Evolutionary conservation across 768 basidiomycete species (phyloP).

Genomic region (Hypholoma sublateritium): DNA sequence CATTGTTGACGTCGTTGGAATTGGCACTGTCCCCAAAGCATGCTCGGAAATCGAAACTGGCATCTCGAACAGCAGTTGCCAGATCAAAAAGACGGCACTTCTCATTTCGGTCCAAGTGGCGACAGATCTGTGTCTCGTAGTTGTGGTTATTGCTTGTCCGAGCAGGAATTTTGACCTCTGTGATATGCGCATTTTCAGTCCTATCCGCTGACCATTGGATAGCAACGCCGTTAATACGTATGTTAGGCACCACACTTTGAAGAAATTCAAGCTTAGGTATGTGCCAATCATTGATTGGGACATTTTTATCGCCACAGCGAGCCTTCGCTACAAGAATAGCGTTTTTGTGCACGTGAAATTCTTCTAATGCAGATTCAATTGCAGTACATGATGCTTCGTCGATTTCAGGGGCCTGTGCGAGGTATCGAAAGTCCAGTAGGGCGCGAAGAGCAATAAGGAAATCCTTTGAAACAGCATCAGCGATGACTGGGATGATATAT

Average conservation of each 20-base stretch:
- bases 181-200: constrained; percentile 3
- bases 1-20: not conserved
- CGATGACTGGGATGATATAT: constrained; percentile 33
- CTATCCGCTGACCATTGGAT: constrained; percentile 21
- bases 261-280: constrained; percentile 44
- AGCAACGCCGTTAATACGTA: constrained; percentile 22
- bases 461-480: constrained; percentile 25
- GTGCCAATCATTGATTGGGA: constrained; percentile 35
- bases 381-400: constrained; percentile 13
- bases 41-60: not conserved
- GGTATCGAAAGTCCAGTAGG: constrained; percentile 36
- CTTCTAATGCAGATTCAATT: constrained; percentile 19
- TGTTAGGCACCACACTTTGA: constrained; percentile 25
- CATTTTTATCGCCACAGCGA: constrained; percentile 17
- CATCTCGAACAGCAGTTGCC: not conserved
- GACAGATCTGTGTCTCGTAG: constrained; percentile 2
- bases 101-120: not conserved
- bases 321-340: constrained; percentile 29
- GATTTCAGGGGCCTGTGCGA: constrained; percentile 30
- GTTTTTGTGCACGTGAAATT: constrained; percentile 36
- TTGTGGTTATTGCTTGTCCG: constrained; percentile 1
- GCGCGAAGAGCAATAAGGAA: constrained; percentile 33
- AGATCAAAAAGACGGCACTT: not conserved
- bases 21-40: not conserved
- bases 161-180: not conserved